A percentile compares a stretch with the other conserved stretches of the same genome.
Conservation (phyloP, 176 grass and related monocot genomes). For the Cenchrus americanus region DNA sequence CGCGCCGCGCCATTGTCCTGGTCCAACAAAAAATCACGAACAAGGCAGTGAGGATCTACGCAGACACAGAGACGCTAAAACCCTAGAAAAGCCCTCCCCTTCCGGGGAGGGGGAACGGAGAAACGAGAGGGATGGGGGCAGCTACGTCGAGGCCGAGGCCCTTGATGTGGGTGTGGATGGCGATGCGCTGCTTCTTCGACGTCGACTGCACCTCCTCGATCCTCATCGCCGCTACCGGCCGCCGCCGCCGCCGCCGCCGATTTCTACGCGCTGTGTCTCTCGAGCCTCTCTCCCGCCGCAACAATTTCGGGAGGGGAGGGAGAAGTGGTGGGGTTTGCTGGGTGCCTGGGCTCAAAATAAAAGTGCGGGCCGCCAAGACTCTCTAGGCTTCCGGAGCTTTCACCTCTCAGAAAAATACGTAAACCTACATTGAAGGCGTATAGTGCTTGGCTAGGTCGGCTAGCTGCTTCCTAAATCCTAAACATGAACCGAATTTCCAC, state of each 20-base stretch:
- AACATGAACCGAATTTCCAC: no score
- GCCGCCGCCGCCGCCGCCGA: slow-evolving; percentile 48
- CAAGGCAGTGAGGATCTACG: slow-evolving; percentile 14
- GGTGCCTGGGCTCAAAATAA: slow-evolving; percentile 12
- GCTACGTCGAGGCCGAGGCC: slow-evolving; percentile 93
- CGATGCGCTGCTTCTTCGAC: slow-evolving; percentile 88
- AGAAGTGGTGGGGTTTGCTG: not conserved
- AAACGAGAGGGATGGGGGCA: slow-evolving; percentile 1
- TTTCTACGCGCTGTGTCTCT: not conserved
- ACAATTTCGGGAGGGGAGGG: slow-evolving; percentile 9
- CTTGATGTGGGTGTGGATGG: slow-evolving; percentile 94
- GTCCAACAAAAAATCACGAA: not conserved
- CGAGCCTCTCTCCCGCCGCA: slow-evolving; percentile 32
- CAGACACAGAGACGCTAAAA: slow-evolving; percentile 24
- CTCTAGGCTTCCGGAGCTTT: not conserved
- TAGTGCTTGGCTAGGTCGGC: not conserved
- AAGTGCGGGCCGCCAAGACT: not conserved
- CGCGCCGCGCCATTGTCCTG: slow-evolving; percentile 68
- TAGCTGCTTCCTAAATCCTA: no score
- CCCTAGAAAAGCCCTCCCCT: slow-evolving; percentile 49
- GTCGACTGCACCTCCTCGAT: slow-evolving; percentile 96
- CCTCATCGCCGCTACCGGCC: slow-evolving; percentile 59
- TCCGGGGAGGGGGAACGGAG: not conserved
- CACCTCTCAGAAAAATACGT: not conserved
- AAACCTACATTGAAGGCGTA: not conserved